Conservation (phyloP, 176 grass and related monocot species). For the Elaeis guineensis region DNA sequence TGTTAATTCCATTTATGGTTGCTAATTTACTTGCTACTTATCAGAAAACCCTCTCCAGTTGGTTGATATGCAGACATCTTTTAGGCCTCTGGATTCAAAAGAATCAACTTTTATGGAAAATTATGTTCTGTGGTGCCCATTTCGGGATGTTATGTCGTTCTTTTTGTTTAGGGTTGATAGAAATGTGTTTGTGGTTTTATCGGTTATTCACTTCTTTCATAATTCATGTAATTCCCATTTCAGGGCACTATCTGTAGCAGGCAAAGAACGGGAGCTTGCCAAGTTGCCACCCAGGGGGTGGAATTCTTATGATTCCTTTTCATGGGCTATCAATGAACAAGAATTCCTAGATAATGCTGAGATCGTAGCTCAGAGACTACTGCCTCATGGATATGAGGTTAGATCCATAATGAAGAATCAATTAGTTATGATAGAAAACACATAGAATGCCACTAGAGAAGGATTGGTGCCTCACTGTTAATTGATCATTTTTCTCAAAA, state of each 20-base stretch:
- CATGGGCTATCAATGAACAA: constrained; percentile 65
- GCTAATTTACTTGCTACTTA: too few relatives aligned
- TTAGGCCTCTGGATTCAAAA: too few relatives aligned
- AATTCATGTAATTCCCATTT: background rate
- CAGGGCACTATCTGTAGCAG: constrained; percentile 26
- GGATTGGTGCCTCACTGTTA: background rate
- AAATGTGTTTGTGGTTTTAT: too few relatives aligned
- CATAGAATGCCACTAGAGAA: background rate
- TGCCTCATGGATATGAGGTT: constrained; percentile 72
- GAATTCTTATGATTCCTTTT: constrained; percentile 96
- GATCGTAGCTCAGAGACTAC: constrained; percentile 56
- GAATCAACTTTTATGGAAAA: too few relatives aligned
- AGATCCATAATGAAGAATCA: background rate
- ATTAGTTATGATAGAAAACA: background rate
- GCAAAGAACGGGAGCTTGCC: constrained; percentile 19
- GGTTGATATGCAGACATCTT: too few relatives aligned
- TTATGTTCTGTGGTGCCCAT: too few relatives aligned
- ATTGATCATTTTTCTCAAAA: background rate
- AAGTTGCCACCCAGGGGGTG: constrained; percentile 64
- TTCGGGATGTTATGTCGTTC: too few relatives aligned
- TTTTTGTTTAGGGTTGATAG: too few relatives aligned
- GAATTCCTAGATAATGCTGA: constrained; percentile 63
- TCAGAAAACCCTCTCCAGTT: too few relatives aligned
- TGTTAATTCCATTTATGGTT: too few relatives aligned
- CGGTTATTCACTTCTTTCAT: too few relatives aligned